These are phyloP conservation scores for Trichoderma koningii DNA, from an alignment of 2,329 filamentous ascomycete genomes.

Conservation along the genomic window DNA sequence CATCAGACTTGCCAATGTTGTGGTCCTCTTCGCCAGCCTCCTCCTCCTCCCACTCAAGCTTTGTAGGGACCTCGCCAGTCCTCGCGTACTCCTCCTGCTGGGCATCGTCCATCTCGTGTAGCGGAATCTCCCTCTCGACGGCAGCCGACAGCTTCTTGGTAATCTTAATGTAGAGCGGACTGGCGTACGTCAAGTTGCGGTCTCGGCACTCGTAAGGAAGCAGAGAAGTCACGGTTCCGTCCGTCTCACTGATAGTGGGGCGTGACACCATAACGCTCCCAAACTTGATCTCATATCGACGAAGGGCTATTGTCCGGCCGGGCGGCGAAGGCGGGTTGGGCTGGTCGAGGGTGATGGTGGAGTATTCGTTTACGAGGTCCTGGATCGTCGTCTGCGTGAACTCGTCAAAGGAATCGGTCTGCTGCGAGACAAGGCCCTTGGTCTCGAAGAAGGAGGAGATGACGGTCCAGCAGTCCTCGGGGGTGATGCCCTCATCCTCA, in stretches of 20 bases:
- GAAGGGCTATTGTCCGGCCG: constrained; percentile 78
- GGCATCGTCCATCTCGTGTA: constrained; percentile 69
- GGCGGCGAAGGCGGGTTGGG: constrained; percentile 76
- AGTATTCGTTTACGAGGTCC: constrained; percentile 90
- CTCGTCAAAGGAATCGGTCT: constrained; percentile 97
- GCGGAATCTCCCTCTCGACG: constrained; percentile 68
- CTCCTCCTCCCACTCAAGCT: constrained; percentile 63
- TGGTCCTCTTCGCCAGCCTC: constrained; percentile 50
- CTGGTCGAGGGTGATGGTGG: constrained; percentile 88
- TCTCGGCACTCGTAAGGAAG: constrained; percentile 93
- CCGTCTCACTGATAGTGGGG: constrained; percentile 89
- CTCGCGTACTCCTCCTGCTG: constrained; percentile 57
- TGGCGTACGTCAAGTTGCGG: constrained; percentile 93
- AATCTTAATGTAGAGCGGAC: constrained; percentile 87
- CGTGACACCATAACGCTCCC: constrained; percentile 85
- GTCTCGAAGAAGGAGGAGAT: constrained; percentile 96
- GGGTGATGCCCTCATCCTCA: constrained; percentile 74
- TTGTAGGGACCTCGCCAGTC: constrained; percentile 60
- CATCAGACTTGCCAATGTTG: constrained; percentile 54
- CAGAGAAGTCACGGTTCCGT: constrained; percentile 82
- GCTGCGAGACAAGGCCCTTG: constrained; percentile 94
- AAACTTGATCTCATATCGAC: constrained; percentile 94
- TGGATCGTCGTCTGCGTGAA: constrained; percentile 94
- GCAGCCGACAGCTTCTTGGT: constrained; percentile 82
- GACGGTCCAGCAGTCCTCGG: constrained; percentile 97